Conservation (phyloP, 2,329 filamentous ascomycete species). For the Colletotrichum graminicola region DNA sequence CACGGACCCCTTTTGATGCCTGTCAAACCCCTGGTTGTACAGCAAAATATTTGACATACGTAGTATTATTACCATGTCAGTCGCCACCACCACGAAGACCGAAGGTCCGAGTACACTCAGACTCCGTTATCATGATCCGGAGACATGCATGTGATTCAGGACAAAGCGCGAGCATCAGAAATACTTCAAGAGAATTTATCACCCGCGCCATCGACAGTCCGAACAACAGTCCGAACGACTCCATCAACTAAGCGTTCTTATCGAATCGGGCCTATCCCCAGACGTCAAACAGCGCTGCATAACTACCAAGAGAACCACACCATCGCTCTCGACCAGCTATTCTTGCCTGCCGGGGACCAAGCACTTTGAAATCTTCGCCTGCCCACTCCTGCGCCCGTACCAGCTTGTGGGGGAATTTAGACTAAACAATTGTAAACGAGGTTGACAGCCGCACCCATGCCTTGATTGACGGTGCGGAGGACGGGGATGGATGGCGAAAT, state of each 20-base stretch:
- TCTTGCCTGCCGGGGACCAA: background rate
- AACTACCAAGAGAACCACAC: background rate
- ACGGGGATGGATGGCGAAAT: background rate
- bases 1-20: background rate
- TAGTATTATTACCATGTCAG: too few species aligned
- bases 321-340: background rate
- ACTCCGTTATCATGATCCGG: background rate
- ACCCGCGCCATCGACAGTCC: background rate
- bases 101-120: background rate
- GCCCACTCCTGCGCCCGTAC: background rate
- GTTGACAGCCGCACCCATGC: background rate
- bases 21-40: background rate
- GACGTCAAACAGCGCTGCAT: background rate
- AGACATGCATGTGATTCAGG: background rate
- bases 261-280: accelerated
- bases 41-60: background rate
- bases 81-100: background rate
- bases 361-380: background rate
- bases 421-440: background rate
- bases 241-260: background rate
- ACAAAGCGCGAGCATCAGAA: background rate
- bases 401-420: background rate
- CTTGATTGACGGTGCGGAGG: background rate
- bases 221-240: too few species aligned
- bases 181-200: background rate